Evolutionary conservation across 495 filamentous ascomycete species (phyloP).

Genomic region (Choiromyces venosus): DNA sequence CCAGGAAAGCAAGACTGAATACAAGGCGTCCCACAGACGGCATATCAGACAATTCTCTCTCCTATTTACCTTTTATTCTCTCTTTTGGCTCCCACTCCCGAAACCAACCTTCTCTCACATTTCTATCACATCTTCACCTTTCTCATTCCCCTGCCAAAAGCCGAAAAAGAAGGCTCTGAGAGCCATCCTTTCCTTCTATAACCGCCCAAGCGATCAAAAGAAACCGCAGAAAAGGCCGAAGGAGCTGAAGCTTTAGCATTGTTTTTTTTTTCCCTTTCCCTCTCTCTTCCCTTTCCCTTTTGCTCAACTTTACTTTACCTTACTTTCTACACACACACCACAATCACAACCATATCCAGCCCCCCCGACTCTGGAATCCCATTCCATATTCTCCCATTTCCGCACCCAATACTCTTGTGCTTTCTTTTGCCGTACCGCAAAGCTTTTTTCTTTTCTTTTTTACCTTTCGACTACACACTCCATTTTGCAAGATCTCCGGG

Average conservation of each 20-base stretch:
- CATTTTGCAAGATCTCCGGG: slow-evolving; percentile 36
- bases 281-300: slow-evolving; percentile 17
- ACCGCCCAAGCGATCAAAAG: neutral
- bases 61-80: neutral
- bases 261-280: neutral
- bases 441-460: neutral
- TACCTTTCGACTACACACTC: slow-evolving; percentile 14
- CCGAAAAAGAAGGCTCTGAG: slow-evolving; percentile 10
- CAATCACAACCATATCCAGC: neutral
- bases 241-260: slow-evolving; percentile 10
- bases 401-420: neutral
- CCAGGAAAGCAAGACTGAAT: neutral
- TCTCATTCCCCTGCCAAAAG: slow-evolving; percentile 16
- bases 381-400: neutral
- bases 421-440: neutral
- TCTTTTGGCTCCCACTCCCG: neutral
- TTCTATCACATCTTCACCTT: neutral
- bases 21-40: neutral
- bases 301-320: slow-evolving; percentile 11
- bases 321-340: slow-evolving; percentile 11
- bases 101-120: neutral
- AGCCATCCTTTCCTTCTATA: neutral
- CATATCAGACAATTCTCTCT: neutral
- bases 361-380: neutral
- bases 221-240: slow-evolving; percentile 2